Evolutionary conservation across 176 grass and related monocot genomes (phyloP).

Genomic region (Melocanna baccifera): DNA sequence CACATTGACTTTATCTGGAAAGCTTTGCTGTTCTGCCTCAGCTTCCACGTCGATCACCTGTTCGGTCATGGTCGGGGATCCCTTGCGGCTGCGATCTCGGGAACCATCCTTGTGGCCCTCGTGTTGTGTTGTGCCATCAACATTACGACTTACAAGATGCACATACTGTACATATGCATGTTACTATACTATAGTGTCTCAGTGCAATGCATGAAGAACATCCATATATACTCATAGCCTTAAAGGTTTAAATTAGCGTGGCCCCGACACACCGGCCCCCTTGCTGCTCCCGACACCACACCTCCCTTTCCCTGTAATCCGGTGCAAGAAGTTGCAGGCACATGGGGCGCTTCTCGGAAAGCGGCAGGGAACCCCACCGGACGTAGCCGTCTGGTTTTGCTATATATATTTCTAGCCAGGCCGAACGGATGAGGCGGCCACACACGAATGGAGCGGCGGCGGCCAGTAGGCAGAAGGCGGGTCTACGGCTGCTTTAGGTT

Average conservation of each 20-base stretch:
- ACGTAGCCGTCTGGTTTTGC: too few relatives aligned
- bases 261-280: background rate
- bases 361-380: conserved; percentile 21
- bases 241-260: background rate
- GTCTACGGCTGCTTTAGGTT: conserved; percentile 30
- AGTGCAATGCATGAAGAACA: background rate
- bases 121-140: background rate
- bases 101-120: background rate
- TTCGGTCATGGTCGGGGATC: background rate
- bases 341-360: conserved; percentile 59
- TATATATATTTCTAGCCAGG: background rate
- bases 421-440: conserved; percentile 20
- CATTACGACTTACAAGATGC: background rate
- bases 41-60: background rate
- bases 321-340: conserved; percentile 43
- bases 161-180: background rate
- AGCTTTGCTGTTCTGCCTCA: background rate
- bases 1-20: background rate
- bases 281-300: conserved; percentile 28
- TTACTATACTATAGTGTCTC: background rate
- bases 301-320: background rate
- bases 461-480: background rate
- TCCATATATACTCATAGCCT: background rate
- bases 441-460: background rate
- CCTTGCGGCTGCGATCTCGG: background rate